These are phyloP conservation scores for Tillandsia leiboldiana DNA, from an alignment of 176 grass and related monocot genomes.

Conservation along the genomic window DNA sequence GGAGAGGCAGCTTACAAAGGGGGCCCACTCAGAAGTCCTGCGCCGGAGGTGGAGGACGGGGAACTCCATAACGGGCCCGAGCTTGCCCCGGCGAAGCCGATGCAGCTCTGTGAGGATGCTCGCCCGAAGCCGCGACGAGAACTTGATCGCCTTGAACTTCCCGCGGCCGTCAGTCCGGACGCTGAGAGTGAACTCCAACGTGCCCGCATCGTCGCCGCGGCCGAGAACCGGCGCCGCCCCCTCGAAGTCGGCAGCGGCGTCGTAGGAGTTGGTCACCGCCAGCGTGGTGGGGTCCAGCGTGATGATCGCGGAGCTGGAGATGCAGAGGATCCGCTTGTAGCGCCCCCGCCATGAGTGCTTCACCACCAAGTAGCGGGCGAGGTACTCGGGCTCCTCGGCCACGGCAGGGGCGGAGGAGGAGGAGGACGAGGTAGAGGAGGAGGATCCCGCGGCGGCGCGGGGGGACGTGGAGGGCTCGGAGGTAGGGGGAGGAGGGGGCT, in stretches of 20 bases:
- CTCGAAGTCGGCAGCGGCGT: slow-evolving; percentile 54
- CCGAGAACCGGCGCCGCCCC: slow-evolving; percentile 41
- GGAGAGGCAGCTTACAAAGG: slow-evolving; percentile 46
- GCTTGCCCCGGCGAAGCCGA: slow-evolving; percentile 45
- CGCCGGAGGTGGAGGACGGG: slow-evolving; percentile 80
- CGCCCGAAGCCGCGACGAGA: slow-evolving; percentile 71
- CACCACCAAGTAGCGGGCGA: slow-evolving; percentile 64
- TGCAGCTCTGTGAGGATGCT: slow-evolving; percentile 90
- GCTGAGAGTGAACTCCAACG: slow-evolving; percentile 66
- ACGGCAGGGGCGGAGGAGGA: slow-evolving; percentile 6
- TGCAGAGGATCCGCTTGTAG: slow-evolving; percentile 88
- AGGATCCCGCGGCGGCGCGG: not conserved
- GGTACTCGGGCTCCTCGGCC: slow-evolving; percentile 91
- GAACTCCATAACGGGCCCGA: slow-evolving; percentile 52
- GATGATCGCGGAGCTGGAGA: slow-evolving; percentile 51
- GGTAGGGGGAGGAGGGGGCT: slow-evolving; percentile 18
- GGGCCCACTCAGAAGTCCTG: slow-evolving; percentile 71
- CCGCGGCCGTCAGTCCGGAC: slow-evolving; percentile 58
- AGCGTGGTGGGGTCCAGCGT: slow-evolving; percentile 84
- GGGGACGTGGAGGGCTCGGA: slow-evolving; percentile 15
- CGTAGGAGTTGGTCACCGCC: slow-evolving; percentile 80
- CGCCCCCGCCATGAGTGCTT: slow-evolving; percentile 95
- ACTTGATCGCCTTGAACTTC: slow-evolving; percentile 75
- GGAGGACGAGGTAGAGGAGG: slow-evolving; percentile 10
- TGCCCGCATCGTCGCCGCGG: slow-evolving; percentile 32